Base-by-base conservation (phyloP, 352 stramenopile genomes). In the Thraustotheca clavata region DNA sequence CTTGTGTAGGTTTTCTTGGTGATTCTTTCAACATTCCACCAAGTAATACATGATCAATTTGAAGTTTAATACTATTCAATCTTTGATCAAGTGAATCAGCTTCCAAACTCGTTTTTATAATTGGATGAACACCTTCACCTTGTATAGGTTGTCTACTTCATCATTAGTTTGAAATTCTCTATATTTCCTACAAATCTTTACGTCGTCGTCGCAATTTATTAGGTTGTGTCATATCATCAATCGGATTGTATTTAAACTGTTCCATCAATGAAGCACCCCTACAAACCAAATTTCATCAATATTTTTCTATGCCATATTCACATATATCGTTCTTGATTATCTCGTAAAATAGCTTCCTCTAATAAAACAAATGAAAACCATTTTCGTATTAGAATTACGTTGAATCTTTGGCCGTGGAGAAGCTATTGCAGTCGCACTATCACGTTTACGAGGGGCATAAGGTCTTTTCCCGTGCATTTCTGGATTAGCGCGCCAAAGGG, bases 21-120 rank as follows among this genome's bases (percentile, higher is more conserved):
- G 20, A 29, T 33, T 52, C 38, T 3, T 27, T n/a, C 9, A 65
- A 32, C 12, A 47, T 39, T n/a, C 57, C 57, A 24, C 57, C 57
- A 8, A 55, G 57, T 2, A 65, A 46, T 16, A 65, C 57, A 46
- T 65, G 57, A 20, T 65, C 57, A 46, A 65, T 65, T 22, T 65
- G 57, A 16, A 32, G 38, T 32, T 65, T 65, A 29, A 65, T 65
- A 22, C 35, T 54, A 20, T 34, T 47, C 7, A 65, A 33, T 11
- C 57, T 40, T 33, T 65, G 57, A 46, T 65, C 57, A 18, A 65
- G 32, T 29, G 5, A 26, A 34, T 65, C 57, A 5, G 57, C 57
- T 20, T 43, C 57, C 16, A 65, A 38, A 16, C 57, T 65, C 29
- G 57, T 65, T 18, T 27, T 31, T n/a, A 65, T 48, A 26, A 65